Conservation (phyloP, 768 basidiomycete genomes). For the Lactarius tabidus region DNA sequence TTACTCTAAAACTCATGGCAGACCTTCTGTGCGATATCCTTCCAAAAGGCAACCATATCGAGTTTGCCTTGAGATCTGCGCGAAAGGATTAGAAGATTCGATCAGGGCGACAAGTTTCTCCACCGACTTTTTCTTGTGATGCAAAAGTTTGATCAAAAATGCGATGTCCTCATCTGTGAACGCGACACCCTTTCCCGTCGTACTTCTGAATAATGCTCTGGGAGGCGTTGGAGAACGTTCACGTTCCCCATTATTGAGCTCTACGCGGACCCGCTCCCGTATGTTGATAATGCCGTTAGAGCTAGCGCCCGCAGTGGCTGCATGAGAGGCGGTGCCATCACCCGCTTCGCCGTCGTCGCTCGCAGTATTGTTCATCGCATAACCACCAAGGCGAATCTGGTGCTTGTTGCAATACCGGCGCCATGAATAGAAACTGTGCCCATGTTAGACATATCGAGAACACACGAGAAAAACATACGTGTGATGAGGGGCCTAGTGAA, state of each 20-base stretch:
- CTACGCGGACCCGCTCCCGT: constrained; percentile 39
- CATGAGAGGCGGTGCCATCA: constrained; percentile 30
- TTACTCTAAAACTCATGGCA: constrained; percentile 19
- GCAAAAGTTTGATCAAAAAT: constrained; percentile 73
- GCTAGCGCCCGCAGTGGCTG: constrained; percentile 36
- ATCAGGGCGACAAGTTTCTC: neutral
- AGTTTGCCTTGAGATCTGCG: constrained; percentile 53
- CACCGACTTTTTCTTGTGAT: constrained; percentile 61
- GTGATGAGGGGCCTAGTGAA: constrained; percentile 73
- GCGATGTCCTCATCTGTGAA: constrained; percentile 81
- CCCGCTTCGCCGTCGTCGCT: constrained; percentile 49
- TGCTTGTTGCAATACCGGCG: constrained; percentile 90
- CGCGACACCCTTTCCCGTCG: constrained; percentile 86
- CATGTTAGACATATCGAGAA: constrained; percentile 7
- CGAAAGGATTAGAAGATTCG: constrained; percentile 19
- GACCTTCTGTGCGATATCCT: constrained; percentile 68
- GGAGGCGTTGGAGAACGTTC: constrained; percentile 79
- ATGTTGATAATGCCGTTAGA: constrained; percentile 41
- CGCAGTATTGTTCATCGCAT: constrained; percentile 73
- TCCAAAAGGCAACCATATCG: constrained; percentile 79
- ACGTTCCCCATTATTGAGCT: constrained; percentile 37
- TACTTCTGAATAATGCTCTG: constrained; percentile 72
- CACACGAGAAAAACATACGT: constrained; percentile 49
- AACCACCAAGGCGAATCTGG: constrained; percentile 84
- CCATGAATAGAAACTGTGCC: constrained; percentile 79